A percentile compares a stretch with the other conserved stretches of the same genome.
Evolutionary conservation across 169 alveolate species (phyloP).

Genomic region (Plasmodium gaboni): DNA sequence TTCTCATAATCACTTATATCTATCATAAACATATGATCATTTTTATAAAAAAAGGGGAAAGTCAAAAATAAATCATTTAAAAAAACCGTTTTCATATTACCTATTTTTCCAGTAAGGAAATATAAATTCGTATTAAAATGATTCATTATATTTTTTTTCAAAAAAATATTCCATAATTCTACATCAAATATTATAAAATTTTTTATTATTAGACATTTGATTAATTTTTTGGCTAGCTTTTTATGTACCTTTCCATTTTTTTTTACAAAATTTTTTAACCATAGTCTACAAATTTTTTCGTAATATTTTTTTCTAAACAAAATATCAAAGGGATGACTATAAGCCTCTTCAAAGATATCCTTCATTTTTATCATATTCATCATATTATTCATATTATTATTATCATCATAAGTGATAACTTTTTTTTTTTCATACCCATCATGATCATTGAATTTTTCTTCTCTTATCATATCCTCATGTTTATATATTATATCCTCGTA

Average conservation of each 20-base stretch:
- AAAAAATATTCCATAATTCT: slow-evolving; percentile 55
- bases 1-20: slow-evolving; percentile 44
- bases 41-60: slow-evolving; percentile 36
- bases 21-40: slow-evolving; percentile 17
- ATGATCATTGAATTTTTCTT: not conserved
- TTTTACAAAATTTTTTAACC: slow-evolving; percentile 41
- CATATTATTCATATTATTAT: too few relatives aligned
- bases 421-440: not conserved
- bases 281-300: slow-evolving; percentile 3
- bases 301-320: slow-evolving; percentile 28
- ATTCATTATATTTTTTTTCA: slow-evolving; percentile 11
- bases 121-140: slow-evolving; percentile 54
- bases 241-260: slow-evolving; percentile 41
- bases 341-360: not conserved
- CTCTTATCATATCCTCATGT: not conserved
- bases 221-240: slow-evolving; percentile 28
- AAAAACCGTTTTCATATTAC: slow-evolving; percentile 27
- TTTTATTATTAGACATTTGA: slow-evolving; percentile 42
- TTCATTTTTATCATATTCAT: not conserved
- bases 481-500: not conserved
- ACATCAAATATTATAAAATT: slow-evolving; percentile 58
- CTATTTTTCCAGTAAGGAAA: slow-evolving; percentile 36
- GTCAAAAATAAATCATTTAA: slow-evolving; percentile 19
- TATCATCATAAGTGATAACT: too few relatives aligned
- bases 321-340: slow-evolving; percentile 10